Base-by-base conservation (phyloP, 352 stramenopile genomes). In the Globisporangium viniferum region DNA sequence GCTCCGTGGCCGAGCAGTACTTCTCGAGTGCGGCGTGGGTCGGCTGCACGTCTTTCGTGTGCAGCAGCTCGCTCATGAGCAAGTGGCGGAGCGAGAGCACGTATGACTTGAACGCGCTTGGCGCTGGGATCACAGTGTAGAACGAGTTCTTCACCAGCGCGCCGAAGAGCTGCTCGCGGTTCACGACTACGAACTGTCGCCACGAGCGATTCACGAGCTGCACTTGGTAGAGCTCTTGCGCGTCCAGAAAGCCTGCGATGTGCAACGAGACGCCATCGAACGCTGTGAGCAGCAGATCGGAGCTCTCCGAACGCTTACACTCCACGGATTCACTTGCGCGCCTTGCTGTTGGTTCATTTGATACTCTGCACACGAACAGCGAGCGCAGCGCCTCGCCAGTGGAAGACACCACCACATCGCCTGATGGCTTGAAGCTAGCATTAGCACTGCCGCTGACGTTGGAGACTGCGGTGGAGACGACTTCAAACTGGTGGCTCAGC, bases 201-300 rank as follows among this genome's bases (percentile, higher is more conserved):
- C 78, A 91, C 5, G 72, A 53, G 3, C 56, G 73, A 51, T 73
- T 88, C 29, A 88, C 78, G 5, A 73, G 67, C 66, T 81, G 68
- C 39, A 93, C 59, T 6, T 65, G 69, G 2, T 72, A 71, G 9
- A 93, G 69, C 6, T 75, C 78, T 12, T 80, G 72, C 0, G 73
- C 82, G 48, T 85, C 80, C 36, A 93, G 68, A 67, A 71, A 93
- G 2, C 73, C 77, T 2, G 81, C 77, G 33, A 91, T 78, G 2
- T 78, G 49, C 14, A 90, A 59, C 31, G 75, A 80, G n/a, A 92
- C 76, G 27, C 60, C 81, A 29, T 91, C 76, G 44, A 89, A 75
- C 4, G 69, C 74, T 0, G 72, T 76, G 54, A 80, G 46, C 27
- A 83, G 33, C 12, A 82, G 44, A 29, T 76, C 76, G 0, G 64